These are phyloP conservation scores for Alternaria longipes DNA, from an alignment of 2,329 filamentous ascomycete species.

Conservation along the genomic window DNA sequence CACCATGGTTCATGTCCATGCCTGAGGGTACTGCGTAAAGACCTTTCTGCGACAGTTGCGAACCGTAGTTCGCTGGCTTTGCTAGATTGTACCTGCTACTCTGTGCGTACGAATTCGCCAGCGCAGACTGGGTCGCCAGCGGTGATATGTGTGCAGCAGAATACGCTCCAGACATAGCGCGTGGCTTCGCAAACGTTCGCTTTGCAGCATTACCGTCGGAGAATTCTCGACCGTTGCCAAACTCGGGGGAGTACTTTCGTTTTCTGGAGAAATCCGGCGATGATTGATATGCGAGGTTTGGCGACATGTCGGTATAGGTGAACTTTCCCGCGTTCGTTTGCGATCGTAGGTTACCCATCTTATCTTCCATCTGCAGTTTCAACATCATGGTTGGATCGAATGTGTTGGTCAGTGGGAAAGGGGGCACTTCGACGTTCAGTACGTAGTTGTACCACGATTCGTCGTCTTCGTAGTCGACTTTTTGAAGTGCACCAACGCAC, in stretches of 20 bases:
- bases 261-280: slow-evolving; percentile 42
- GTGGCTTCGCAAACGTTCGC: slow-evolving; percentile 49
- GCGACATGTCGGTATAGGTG: slow-evolving; percentile 64
- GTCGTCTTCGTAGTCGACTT: slow-evolving; percentile 66
- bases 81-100: slow-evolving; percentile 51
- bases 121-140: slow-evolving; percentile 49
- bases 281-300: slow-evolving; percentile 43
- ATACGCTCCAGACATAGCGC: slow-evolving; percentile 44
- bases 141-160: slow-evolving; percentile 49
- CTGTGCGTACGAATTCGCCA: slow-evolving; percentile 49
- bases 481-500: slow-evolving; percentile 72
- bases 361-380: slow-evolving; percentile 67
- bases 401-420: slow-evolving; percentile 65
- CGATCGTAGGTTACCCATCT: slow-evolving; percentile 60
- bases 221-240: slow-evolving; percentile 39
- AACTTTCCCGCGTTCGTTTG: slow-evolving; percentile 68
- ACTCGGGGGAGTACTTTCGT: slow-evolving; percentile 46
- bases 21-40: slow-evolving; percentile 47
- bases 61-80: slow-evolving; percentile 42
- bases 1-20: slow-evolving; percentile 35
- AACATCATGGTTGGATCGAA: slow-evolving; percentile 66
- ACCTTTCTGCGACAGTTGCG: slow-evolving; percentile 48
- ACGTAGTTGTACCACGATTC: slow-evolving; percentile 73
- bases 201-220: slow-evolving; percentile 43
- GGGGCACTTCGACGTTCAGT: slow-evolving; percentile 76